Percentiles rank a stretch among this genome's conserved stretches.
These are phyloP conservation scores for Rhododendron ferrugineum DNA, from an alignment of 148 eudicot genomes.

Conservation along the genomic window DNA sequence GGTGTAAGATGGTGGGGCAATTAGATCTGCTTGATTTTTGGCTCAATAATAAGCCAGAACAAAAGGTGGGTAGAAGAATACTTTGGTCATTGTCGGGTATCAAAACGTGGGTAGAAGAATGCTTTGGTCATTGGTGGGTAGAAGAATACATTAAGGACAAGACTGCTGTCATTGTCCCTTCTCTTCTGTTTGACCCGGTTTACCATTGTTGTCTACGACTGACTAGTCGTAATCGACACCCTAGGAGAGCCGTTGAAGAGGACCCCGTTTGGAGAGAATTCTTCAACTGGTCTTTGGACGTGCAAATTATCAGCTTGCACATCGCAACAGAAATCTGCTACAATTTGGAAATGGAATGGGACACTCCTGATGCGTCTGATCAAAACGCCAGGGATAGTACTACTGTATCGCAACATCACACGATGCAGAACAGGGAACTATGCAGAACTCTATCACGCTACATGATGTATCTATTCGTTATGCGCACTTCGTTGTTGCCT, in stretches of 20 bases:
- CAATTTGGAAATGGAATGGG: background rate
- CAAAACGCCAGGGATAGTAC: too few relatives aligned
- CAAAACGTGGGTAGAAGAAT: background rate
- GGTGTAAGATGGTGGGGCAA: background rate
- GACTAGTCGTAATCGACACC: background rate
- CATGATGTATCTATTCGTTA: background rate
- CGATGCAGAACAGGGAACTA: background rate
- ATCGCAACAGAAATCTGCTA: background rate
- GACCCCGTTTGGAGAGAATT: background rate
- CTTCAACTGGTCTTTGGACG: accelerated
- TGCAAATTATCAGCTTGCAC: background rate
- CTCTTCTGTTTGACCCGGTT: too few relatives aligned
- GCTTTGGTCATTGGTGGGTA: background rate
- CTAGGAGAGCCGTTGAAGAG: background rate
- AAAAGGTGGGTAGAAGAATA: background rate
- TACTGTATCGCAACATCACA: too few relatives aligned
- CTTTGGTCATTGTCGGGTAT: background rate
- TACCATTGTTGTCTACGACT: background rate
- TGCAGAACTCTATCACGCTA: background rate
- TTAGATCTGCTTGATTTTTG: background rate
- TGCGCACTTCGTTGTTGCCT: background rate
- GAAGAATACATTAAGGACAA: background rate
- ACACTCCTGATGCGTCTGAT: background rate
- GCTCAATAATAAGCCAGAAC: background rate
- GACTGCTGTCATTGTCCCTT: background rate